Evolutionary conservation across 345 rosid genomes (phyloP).

Genomic region (Dimocarpus longan): DNA sequence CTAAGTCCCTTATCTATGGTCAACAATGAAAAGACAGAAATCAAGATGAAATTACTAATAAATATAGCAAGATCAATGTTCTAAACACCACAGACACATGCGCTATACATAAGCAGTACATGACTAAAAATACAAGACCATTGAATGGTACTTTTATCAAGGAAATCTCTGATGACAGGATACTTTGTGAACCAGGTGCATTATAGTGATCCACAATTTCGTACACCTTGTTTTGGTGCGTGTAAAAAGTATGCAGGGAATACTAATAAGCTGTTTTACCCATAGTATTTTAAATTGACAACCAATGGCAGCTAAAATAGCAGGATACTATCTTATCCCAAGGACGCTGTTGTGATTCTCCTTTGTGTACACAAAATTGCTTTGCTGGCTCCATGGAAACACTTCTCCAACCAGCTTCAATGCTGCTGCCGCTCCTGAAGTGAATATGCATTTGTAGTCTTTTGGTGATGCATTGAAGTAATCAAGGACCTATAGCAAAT

Average conservation of each 20-base stretch:
- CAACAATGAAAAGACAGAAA: neutral
- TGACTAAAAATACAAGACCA: neutral
- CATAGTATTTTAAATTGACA: too few species aligned
- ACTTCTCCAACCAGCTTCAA: conserved; percentile 90
- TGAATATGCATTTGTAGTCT: conserved; percentile 83
- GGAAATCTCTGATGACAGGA: neutral
- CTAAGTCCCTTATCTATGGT: neutral
- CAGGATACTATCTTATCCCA: too few species aligned
- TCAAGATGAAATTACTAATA: neutral
- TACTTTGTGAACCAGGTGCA: neutral
- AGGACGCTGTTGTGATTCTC: too few species aligned
- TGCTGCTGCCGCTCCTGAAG: conserved; percentile 95
- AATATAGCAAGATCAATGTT: neutral
- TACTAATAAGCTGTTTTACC: too few species aligned
- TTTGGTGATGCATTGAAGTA: conserved; percentile 83
- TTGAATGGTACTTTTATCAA: neutral
- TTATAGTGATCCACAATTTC: neutral
- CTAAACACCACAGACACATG: neutral
- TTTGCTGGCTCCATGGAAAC: conserved; percentile 76
- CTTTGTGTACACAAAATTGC: conserved; percentile 79
- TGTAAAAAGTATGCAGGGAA: too few species aligned
- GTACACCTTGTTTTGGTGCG: too few species aligned
- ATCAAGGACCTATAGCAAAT: conserved; percentile 67
- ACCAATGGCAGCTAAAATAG: too few species aligned
- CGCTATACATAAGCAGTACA: neutral